These are phyloP conservation scores for Pterocarpus macrocarpus DNA, from an alignment of 306 rosid species.

Conservation along the genomic window DNA sequence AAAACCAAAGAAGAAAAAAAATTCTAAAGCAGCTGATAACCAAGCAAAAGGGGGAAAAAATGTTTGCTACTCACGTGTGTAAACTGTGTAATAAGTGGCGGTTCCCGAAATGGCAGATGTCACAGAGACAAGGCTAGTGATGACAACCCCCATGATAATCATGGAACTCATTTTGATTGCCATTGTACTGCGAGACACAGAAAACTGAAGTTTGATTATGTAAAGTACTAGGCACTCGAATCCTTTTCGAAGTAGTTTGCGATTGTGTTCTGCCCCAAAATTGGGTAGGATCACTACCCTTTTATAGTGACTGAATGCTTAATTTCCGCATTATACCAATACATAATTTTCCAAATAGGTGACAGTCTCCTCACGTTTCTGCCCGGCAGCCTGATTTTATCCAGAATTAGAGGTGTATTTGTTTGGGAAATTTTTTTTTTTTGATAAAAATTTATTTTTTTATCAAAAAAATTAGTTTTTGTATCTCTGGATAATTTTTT, in stretches of 20 bases:
- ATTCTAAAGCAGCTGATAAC: not conserved
- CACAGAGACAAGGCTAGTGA: slow-evolving; percentile 8
- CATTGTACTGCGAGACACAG: not conserved
- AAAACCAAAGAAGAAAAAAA: no score
- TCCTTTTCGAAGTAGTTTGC: not conserved
- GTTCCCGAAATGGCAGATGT: slow-evolving; percentile 51
- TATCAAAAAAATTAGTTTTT: no score
- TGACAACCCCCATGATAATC: slow-evolving; percentile 29
- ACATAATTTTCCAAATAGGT: not conserved
- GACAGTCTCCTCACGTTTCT: not conserved
- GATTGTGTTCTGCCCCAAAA: not conserved
- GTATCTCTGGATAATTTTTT: no score
- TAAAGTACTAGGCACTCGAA: not conserved
- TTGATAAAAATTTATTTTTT: no score
- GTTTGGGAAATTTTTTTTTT: no score
- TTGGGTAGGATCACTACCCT: not conserved
- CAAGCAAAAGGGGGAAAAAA: not conserved
- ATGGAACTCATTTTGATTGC: slow-evolving; percentile 17
- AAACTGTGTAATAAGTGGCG: slow-evolving; percentile 42
- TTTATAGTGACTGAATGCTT: slow-evolving; percentile 20
- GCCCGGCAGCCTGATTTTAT: not conserved
- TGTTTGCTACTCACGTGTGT: slow-evolving; percentile 43
- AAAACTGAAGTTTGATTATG: not conserved
- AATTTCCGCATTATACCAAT: no score
- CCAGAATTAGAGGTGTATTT: not conserved